Conservation (phyloP, 2,329 filamentous ascomycete genomes). For the Fusarium sp. region DNA sequence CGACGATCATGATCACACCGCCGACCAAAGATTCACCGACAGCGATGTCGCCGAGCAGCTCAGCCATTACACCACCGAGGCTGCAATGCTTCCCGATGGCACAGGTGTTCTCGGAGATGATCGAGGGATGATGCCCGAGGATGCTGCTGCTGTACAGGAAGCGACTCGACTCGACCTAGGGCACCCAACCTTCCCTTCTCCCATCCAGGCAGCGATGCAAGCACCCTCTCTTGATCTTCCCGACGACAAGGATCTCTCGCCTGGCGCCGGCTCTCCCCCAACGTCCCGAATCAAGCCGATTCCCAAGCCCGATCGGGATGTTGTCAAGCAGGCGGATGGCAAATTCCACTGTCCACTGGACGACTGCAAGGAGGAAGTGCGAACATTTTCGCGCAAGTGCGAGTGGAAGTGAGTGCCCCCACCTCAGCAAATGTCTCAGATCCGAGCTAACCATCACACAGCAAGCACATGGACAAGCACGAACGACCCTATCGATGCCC, state of each 20-base stretch:
- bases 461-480: slow-evolving; percentile 99
- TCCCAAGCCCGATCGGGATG: slow-evolving; percentile 71
- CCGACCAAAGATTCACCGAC: slow-evolving; percentile 61
- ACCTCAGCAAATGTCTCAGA: slow-evolving; percentile 4
- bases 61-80: slow-evolving; percentile 60
- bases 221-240: slow-evolving; percentile 53
- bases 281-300: slow-evolving; percentile 67
- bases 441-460: slow-evolving; percentile 56
- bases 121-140: slow-evolving; percentile 56
- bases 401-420: slow-evolving; percentile 90
- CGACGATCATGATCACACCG: slow-evolving; percentile 60
- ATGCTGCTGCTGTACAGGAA: slow-evolving; percentile 57
- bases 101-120: slow-evolving; percentile 56
- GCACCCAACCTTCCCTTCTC: slow-evolving; percentile 53
- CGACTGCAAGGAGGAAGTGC: slow-evolving; percentile 76
- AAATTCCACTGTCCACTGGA: slow-evolving; percentile 82
- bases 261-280: slow-evolving; percentile 52
- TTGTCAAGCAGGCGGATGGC: slow-evolving; percentile 77
- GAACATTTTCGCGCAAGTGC: slow-evolving; percentile 85
- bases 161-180: slow-evolving; percentile 58
- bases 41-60: slow-evolving; percentile 61
- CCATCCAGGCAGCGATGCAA: slow-evolving; percentile 52
- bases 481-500: slow-evolving; percentile 92
- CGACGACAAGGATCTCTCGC: slow-evolving; percentile 56
- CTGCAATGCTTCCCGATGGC: slow-evolving; percentile 57